Evolutionary conservation across 1,139 yeast species (phyloP).

Genomic region (Blastobotrys malaysiensis): DNA sequence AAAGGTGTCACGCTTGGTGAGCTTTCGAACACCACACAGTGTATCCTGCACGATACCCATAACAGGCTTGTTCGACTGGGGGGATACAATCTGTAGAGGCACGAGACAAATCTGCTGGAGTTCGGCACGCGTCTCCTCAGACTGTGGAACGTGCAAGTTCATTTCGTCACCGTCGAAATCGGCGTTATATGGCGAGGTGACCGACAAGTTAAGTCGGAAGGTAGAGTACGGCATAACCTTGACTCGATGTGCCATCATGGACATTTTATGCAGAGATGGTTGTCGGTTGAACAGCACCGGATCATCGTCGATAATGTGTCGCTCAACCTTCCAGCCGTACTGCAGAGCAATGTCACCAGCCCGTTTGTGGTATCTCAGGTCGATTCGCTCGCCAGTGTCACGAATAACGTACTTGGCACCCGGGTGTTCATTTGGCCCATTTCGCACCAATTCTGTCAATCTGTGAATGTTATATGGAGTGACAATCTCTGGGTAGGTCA

Average conservation of each 20-base stretch:
- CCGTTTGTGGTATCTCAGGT: constrained; percentile 91
- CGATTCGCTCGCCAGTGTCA: constrained; percentile 98
- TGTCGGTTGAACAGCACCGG: constrained; percentile 98
- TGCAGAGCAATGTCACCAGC: constrained; percentile 98
- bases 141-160: constrained; percentile 99
- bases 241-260: constrained; percentile 99
- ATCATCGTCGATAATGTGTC: constrained; percentile 95
- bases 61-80: constrained; percentile 97
- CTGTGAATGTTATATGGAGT: constrained; percentile 96
- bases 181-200: constrained; percentile 97
- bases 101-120: constrained; percentile 92
- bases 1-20: constrained; percentile 86
- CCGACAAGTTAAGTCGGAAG: constrained; percentile 91
- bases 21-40: constrained; percentile 90
- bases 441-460: constrained; percentile 85
- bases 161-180: constrained; percentile 99
- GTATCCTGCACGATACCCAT: constrained; percentile 99
- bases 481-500: constrained; percentile 94
- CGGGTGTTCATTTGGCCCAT: constrained; percentile 98
- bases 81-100: constrained; percentile 94
- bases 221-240: constrained; percentile 99
- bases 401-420: constrained; percentile 98
- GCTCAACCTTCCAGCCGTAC: constrained; percentile 98
- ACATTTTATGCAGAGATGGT: constrained; percentile 98
- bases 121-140: constrained; percentile 97